Evolutionary conservation across 345 rosid species (phyloP), one percentile per base, ranked within the genome.

Genomic region (Eucalyptus victrix): DNA sequence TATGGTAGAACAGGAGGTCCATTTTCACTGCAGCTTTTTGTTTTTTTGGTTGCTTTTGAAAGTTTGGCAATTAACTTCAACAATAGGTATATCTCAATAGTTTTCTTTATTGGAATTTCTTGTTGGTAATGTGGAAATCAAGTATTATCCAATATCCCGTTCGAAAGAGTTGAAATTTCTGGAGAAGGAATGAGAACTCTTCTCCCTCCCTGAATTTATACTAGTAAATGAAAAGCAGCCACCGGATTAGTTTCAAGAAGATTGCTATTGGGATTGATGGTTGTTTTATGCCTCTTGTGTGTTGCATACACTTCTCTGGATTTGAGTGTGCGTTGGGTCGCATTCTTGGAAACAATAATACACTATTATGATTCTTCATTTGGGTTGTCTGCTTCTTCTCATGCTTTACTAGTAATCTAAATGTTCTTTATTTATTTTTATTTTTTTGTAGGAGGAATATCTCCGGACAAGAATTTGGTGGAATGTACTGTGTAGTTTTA

Each of bases 381-480:
- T 86, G 45, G 88, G 42, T 86, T 86, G 65, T 51, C 12, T 76
- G 85, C 47, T 76, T 80, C 28, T 49, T 83, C 58, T 72, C 49
- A 51, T 34, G 37, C 86, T 89, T 26, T 30, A 87, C 88, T 87
- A 80, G 56, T 89, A 60, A 67, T 88, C 56, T 51, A 58, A 89
- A 88, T 53, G 89, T 45, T 60, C 86, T 45, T 44, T 34, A n/a
- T 21, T 56, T 56, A 24, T 56, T 56, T 56, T 23, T 56, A 18
- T 49, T 7, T 62, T 89, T 80, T 87, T 93, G 91, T 96, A 98
- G 99, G 95, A 94, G 97, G 91, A 97, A 97, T 92, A 97, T 98
- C 89, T 96, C 97, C n/a, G 99, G 99, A 45, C 99, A 98, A 91
- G 99, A 98, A 90, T 98, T 98, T 89, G 97, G 97, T 83, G 98